These are phyloP conservation scores for Aspergillus funiculosus DNA, from an alignment of 495 filamentous ascomycete genomes.

Conservation along the genomic window DNA sequence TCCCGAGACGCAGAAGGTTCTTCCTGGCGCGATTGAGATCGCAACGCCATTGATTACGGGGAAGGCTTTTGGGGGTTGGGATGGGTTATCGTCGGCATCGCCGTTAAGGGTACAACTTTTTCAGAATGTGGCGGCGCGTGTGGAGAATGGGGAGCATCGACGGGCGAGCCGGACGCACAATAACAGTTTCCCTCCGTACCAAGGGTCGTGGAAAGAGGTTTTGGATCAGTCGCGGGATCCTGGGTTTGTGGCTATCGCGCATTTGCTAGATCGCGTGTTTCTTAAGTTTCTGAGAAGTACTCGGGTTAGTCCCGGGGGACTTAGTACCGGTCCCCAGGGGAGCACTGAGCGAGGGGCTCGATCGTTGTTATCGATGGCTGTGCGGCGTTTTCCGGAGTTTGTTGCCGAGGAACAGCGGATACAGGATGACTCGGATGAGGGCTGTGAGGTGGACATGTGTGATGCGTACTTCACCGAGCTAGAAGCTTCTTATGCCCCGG, in stretches of 20 bases:
- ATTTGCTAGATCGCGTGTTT: slow-evolving; percentile 34
- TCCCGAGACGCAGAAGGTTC: slow-evolving; percentile 32
- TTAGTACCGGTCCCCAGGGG: no score
- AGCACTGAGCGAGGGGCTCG: slow-evolving; percentile 33
- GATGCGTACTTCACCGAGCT: slow-evolving; percentile 60
- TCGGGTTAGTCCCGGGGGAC: slow-evolving; percentile 8
- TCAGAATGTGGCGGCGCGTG: slow-evolving; percentile 10
- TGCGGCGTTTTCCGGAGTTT: slow-evolving; percentile 57
- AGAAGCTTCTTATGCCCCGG: slow-evolving; percentile 51
- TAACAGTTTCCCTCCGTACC: slow-evolving; percentile 24
- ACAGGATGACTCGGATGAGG: slow-evolving; percentile 47
- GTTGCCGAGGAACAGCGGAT: slow-evolving; percentile 54
- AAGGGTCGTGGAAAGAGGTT: slow-evolving; percentile 39
- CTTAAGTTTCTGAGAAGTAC: slow-evolving; percentile 38
- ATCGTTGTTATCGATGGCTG: slow-evolving; percentile 60
- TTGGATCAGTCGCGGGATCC: slow-evolving; percentile 33
- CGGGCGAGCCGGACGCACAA: slow-evolving; percentile 17
- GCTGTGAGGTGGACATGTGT: slow-evolving; percentile 42
- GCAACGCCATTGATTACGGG: slow-evolving; percentile 44
- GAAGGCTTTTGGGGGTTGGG: slow-evolving; percentile 22
- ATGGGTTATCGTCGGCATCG: slow-evolving; percentile 2
- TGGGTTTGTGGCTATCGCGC: slow-evolving; percentile 34
- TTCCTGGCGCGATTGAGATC: slow-evolving; percentile 44
- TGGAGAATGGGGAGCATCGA: slow-evolving; percentile 4
- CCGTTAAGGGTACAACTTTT: slow-evolving; percentile 21